Conservation (phyloP, 768 basidiomycete species). For the Rhodotorula paludigena region DNA sequence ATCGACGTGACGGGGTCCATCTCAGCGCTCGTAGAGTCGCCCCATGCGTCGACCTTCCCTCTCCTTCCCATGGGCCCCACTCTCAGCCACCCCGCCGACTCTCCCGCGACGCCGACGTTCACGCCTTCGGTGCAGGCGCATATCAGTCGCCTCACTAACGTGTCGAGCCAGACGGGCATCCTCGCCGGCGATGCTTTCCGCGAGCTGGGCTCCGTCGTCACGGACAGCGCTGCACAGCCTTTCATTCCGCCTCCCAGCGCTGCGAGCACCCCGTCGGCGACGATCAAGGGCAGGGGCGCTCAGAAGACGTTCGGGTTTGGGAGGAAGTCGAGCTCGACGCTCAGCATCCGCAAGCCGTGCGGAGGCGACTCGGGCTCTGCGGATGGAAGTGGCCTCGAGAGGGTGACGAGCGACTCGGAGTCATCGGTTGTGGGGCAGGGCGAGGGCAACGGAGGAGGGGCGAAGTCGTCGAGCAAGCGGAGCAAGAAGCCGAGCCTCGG, state of each 20-base stretch:
- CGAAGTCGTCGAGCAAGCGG: background rate
- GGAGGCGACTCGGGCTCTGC: no score
- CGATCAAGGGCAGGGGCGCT: background rate
- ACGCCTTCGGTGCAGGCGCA: slow-evolving; percentile 4
- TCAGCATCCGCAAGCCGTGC: background rate
- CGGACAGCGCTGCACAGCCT: no score
- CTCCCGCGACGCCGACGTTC: background rate
- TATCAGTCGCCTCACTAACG: background rate
- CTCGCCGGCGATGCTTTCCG: background rate
- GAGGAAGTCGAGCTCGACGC: background rate
- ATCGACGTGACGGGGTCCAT: slow-evolving; percentile 12
- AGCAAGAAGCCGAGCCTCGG: background rate
- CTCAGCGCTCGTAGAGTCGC: background rate
- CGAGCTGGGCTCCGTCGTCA: background rate
- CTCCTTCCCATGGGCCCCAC: background rate
- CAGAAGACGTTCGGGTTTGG: background rate
- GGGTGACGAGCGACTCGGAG: background rate
- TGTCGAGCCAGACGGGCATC: background rate
- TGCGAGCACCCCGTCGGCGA: background rate
- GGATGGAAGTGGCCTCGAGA: no score
- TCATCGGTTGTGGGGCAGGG: no score
- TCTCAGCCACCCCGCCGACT: no score
- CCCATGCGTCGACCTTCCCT: background rate
- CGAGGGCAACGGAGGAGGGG: background rate
- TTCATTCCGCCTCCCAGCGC: no score